These are phyloP conservation scores for Trichoderma semiorbis DNA, from an alignment of 2,329 filamentous ascomycete species.

Conservation along the genomic window DNA sequence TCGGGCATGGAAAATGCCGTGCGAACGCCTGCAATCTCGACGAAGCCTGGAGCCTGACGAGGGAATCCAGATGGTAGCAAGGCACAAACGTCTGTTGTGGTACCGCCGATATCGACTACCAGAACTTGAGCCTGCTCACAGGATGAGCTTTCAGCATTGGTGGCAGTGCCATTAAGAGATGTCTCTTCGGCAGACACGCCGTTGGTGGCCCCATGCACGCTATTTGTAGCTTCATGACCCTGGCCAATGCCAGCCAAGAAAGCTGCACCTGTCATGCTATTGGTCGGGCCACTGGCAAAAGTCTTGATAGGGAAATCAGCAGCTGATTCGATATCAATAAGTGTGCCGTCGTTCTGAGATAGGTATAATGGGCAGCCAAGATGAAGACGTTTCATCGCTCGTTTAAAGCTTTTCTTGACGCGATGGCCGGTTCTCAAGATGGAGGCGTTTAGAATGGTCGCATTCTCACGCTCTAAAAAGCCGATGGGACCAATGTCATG, in stretches of 20 bases:
- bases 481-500: constrained; percentile 44
- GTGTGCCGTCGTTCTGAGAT: constrained; percentile 52
- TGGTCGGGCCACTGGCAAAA: constrained; percentile 53
- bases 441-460: constrained; percentile 52
- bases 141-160: not conserved
- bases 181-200: constrained; percentile 31
- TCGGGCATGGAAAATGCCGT: constrained; percentile 60
- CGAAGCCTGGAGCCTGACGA: constrained; percentile 55
- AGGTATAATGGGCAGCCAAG: constrained; percentile 46
- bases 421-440: constrained; percentile 45
- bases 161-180: not conserved
- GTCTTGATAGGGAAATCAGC: constrained; percentile 50
- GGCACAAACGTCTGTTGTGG: constrained; percentile 58
- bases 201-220: too few species aligned
- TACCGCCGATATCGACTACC: constrained; percentile 59
- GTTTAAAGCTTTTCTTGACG: constrained; percentile 46
- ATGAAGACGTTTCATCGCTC: constrained; percentile 30
- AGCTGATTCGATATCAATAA: constrained; percentile 46
- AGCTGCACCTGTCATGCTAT: constrained; percentile 51
- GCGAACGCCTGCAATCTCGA: constrained; percentile 55
- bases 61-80: constrained; percentile 58
- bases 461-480: constrained; percentile 49
- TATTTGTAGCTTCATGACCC: too few species aligned
- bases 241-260: constrained; percentile 43
- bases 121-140: constrained; percentile 34